phyloP scores from a whole-genome alignment of 495 filamentous ascomycete genomes.

The Aspergillus biplanus region DNA sequence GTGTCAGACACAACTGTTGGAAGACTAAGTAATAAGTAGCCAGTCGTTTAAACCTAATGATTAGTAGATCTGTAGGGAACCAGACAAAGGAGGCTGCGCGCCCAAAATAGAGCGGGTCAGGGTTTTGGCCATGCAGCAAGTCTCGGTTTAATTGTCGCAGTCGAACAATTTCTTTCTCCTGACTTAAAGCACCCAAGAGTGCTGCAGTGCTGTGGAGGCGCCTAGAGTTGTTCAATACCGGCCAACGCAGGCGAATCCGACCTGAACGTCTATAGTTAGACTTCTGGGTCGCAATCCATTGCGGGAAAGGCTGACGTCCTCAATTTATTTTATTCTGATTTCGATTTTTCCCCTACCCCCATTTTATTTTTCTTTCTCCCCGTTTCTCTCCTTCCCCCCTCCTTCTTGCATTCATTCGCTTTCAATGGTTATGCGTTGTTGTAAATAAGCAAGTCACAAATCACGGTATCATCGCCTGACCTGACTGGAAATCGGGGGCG shows the following conservation, averaged over 20 bases:
- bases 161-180: constrained; percentile 21
- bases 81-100: constrained; percentile 18
- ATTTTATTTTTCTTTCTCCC: constrained; percentile 12
- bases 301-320: constrained; percentile 23
- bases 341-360: constrained; percentile 10
- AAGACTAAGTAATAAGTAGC: constrained; percentile 30
- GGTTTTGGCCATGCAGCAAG: constrained; percentile 27
- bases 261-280: constrained; percentile 13
- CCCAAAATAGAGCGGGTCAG: constrained; percentile 36
- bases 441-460: constrained; percentile 30
- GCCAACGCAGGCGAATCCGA: constrained; percentile 23
- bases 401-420: constrained; percentile 26
- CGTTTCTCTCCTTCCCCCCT: constrained; percentile 11
- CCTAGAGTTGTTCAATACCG: constrained; percentile 25
- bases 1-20: constrained; percentile 21
- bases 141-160: constrained; percentile 22
- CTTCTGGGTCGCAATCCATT: constrained; percentile 23
- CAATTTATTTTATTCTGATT: constrained; percentile 21
- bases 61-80: constrained; percentile 21
- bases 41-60: constrained; percentile 19
- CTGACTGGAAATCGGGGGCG: constrained; percentile 20
- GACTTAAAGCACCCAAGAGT: constrained; percentile 20
- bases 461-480: constrained; percentile 30
- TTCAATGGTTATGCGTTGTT: constrained; percentile 24
- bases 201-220: constrained; percentile 25